Percentiles rank a stretch among this genome's conserved stretches.
phyloP scores from a whole-genome alignment of 208 protist species.

The Tritrichomonas foetus region DNA sequence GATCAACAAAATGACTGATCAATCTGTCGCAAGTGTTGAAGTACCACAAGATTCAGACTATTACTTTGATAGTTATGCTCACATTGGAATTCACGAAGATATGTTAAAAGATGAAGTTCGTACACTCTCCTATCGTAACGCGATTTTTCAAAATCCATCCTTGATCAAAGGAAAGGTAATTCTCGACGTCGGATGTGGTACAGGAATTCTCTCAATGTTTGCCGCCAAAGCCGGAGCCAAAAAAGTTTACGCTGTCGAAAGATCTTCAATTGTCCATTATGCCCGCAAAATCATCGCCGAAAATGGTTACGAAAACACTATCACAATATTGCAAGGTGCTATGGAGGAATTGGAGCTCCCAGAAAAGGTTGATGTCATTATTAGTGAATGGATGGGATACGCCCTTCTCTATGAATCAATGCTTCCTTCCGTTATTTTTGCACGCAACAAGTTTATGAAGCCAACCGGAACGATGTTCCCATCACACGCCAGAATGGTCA shows the following conservation, averaged over 20 bases:
- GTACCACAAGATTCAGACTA: background rate
- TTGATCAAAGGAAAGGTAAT: conserved; percentile 83
- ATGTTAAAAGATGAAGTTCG: conserved; percentile 96
- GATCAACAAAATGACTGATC: no score
- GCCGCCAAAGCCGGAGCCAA: conserved; percentile 80
- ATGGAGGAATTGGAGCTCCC: conserved; percentile 52
- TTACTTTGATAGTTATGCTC: conserved; percentile 38
- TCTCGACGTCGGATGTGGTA: conserved; percentile 89
- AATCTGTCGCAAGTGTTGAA: background rate
- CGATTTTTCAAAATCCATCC: conserved; percentile 82
- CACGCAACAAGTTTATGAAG: conserved; percentile 56
- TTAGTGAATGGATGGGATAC: conserved; percentile 67
- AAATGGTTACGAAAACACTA: conserved; percentile 68
- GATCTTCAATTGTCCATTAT: conserved; percentile 45
- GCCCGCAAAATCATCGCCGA: conserved; percentile 56
- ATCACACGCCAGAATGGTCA: conserved; percentile 44
- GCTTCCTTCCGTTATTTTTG: conserved; percentile 58
- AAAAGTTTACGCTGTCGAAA: conserved; percentile 77
- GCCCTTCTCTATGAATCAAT: conserved; percentile 62
- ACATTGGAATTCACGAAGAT: conserved; percentile 62
- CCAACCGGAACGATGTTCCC: conserved; percentile 57
- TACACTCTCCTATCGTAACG: conserved; percentile 84
- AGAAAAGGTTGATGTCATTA: conserved; percentile 59
- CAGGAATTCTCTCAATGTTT: conserved; percentile 93
- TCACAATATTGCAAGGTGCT: conserved; percentile 52